Evolutionary conservation across 2,329 filamentous ascomycete species (phyloP).

Genomic region (Fusarium haematococcum): DNA sequence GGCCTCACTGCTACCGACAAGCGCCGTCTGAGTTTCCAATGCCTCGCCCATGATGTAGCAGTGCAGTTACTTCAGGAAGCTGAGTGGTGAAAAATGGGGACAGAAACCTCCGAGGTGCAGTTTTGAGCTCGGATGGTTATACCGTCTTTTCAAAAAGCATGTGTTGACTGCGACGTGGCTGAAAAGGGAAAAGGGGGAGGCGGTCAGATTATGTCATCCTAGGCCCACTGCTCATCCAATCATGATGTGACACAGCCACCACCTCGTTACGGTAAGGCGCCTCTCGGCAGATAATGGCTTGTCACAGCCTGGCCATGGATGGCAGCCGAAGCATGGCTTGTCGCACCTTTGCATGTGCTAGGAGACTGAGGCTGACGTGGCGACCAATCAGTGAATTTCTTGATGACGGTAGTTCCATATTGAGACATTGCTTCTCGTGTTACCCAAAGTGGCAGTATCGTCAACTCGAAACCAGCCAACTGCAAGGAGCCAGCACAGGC

Average conservation of each 20-base stretch:
- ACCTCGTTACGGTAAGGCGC: background rate
- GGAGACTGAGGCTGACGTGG: background rate
- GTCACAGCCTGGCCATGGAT: background rate
- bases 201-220: conserved; percentile 29
- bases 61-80: background rate
- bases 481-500: background rate
- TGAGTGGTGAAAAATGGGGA: background rate
- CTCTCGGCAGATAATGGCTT: background rate
- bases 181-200: conserved; percentile 32
- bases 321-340: background rate
- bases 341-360: background rate
- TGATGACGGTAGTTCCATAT: background rate
- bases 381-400: conserved; percentile 1
- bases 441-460: conserved; percentile 2
- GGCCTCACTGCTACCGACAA: conserved; percentile 8
- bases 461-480: background rate
- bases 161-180: conserved; percentile 15
- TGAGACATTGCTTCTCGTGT: background rate
- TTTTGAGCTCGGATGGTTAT: conserved; percentile 9
- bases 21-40: background rate
- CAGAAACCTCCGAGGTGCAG: background rate
- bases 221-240: background rate
- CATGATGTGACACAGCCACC: conserved; percentile 9
- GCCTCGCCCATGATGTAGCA: conserved; percentile 24
- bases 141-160: conserved; percentile 3